Conservation (phyloP, 176 grass and related monocot species). For the Coix lacrymajobi region DNA sequence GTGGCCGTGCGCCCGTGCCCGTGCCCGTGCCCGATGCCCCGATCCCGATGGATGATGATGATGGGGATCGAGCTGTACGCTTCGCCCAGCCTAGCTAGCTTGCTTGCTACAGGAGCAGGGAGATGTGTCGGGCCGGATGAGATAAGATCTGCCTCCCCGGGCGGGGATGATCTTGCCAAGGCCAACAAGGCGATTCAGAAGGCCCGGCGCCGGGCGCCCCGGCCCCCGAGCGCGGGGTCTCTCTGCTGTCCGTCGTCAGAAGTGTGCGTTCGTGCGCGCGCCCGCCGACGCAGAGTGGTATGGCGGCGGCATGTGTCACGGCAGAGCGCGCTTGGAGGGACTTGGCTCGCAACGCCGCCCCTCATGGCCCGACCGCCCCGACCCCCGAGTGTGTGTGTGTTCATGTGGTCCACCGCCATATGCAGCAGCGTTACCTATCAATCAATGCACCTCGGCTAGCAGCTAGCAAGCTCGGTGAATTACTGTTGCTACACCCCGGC, state of each 20-base stretch:
- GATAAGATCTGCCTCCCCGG: conserved; percentile 18
- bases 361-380: background rate
- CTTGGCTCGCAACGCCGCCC: background rate
- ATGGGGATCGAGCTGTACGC: background rate
- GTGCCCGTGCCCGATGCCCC: too few species aligned
- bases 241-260: background rate
- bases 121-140: background rate
- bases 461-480: background rate
- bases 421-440: too few species aligned
- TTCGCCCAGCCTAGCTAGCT: background rate
- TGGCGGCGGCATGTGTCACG: conserved; percentile 25
- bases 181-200: background rate
- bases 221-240: too few species aligned
- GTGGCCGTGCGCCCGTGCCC: too few species aligned
- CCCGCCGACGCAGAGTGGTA: background rate
- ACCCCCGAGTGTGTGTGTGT: too few species aligned
- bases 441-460: background rate
- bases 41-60: background rate
- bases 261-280: background rate
- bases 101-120: background rate
- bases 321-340: background rate
- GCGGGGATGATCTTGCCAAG: background rate
- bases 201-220: too few species aligned
- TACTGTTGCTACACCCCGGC: background rate
- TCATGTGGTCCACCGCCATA: background rate